Base-by-base conservation (phyloP, 2,329 filamentous ascomycete genomes). In the Emergomyces africanus region DNA sequence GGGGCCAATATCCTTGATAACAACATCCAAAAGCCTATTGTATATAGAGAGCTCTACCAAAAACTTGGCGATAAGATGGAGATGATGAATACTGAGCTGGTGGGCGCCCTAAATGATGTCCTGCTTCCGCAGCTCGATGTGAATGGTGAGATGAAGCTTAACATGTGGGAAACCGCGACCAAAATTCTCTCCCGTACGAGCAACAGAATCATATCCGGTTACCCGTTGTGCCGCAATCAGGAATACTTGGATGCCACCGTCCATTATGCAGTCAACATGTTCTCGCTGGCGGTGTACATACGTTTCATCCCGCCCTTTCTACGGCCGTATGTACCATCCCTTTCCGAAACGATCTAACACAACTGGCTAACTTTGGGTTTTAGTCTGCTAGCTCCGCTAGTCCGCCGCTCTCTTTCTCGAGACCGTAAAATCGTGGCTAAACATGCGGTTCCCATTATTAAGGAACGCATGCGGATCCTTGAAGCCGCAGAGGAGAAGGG, bases 221-320 rank as follows among this genome's bases (percentile, higher is more conserved):
- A 61, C 48, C 60, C 60, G 18, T 54, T 64, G 0, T 63, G 62
- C 41, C 58, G 60, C 20, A 61, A 64, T 25, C 58, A 64, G 33
- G 62, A 63, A 50, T 64, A 61, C 53, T 49, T 61, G 14, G 62
- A 64, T 58, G 62, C 60, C 12, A 60, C 62, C n/a, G 60, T 59
- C 14, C 55, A 63, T 50, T 64, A 63, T 33, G 60, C 63, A 9
- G 62, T 59, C 20, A 62, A 51, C 42, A 59, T 64, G 54, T 64
- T 64, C 53, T 57, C 63, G 41, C 41, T 51, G 53, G 63, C 61
- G 5, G 28, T 63, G n/a, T 63, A 62, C 30, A 57, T 60, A 30
- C 62, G 63, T 23, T 63, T 64, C 30, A 63, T 64, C 51, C 62
- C 54, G 9, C 39, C 42, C 18, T 60, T 57, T 23, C 54, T 60